Evolutionary conservation across 2,329 filamentous ascomycete species (phyloP).

Genomic region (Aspergillus neotritici): DNA sequence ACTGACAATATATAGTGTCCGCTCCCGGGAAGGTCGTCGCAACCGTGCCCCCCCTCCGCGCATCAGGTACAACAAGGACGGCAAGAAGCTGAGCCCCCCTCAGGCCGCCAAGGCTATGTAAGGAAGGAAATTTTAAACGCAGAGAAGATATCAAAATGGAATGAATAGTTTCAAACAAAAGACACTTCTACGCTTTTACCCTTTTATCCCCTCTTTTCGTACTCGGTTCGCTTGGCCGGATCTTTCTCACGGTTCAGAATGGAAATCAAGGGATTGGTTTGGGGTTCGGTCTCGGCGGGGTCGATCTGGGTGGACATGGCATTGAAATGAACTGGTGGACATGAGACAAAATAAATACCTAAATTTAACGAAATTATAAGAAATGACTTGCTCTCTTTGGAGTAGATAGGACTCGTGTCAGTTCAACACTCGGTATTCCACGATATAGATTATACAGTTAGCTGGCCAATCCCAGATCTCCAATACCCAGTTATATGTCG

Average conservation of each 20-base stretch:
- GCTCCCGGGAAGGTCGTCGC: slow-evolving; percentile 91
- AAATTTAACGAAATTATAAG: background rate
- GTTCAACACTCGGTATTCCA: too few relatives aligned
- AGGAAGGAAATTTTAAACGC: slow-evolving; percentile 24
- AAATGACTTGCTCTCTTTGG: too few relatives aligned
- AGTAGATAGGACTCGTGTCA: too few relatives aligned
- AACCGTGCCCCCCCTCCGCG: slow-evolving; percentile 97
- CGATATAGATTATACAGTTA: too few relatives aligned
- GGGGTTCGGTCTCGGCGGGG: slow-evolving; percentile 20
- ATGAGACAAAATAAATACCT: background rate
- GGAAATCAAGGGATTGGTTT: background rate
- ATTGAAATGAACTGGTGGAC: background rate
- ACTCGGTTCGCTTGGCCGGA: too few relatives aligned
- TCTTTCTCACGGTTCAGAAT: too few relatives aligned
- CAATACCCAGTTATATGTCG: too few relatives aligned
- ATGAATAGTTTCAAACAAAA: slow-evolving; percentile 8
- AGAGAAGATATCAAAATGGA: slow-evolving; percentile 28
- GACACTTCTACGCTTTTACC: too few relatives aligned
- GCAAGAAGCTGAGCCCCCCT: slow-evolving; percentile 97
- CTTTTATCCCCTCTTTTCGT: background rate
- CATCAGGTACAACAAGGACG: slow-evolving; percentile 99
- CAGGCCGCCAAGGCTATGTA: slow-evolving; percentile 62
- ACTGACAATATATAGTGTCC: slow-evolving; percentile 62
- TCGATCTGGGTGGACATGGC: slow-evolving; percentile 7
- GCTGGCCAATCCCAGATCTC: too few relatives aligned